Evolutionary conservation across 805 yeast genomes (phyloP).

Genomic region (Candida taoyuanica): DNA sequence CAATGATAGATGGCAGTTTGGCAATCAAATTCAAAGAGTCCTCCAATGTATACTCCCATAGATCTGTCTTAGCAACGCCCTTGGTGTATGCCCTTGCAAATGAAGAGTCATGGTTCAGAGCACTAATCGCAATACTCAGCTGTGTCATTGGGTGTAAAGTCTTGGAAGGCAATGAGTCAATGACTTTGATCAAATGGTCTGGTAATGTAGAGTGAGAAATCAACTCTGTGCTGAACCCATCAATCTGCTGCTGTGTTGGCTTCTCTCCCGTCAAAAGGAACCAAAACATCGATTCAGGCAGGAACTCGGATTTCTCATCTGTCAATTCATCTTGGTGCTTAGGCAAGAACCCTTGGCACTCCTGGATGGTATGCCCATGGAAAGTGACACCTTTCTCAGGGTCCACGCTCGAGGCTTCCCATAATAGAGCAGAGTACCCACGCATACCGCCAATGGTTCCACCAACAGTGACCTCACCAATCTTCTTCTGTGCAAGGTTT

Average conservation of each 20-base stretch:
- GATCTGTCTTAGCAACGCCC: slow-evolving; percentile 64
- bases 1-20: slow-evolving; percentile 69
- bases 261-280: slow-evolving; percentile 68
- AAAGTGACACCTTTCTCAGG: slow-evolving; percentile 73
- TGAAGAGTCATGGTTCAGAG: slow-evolving; percentile 64
- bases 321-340: slow-evolving; percentile 34
- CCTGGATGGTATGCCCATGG: slow-evolving; percentile 72
- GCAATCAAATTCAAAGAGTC: slow-evolving; percentile 68
- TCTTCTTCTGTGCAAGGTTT: slow-evolving; percentile 30
- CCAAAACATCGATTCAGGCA: slow-evolving; percentile 80
- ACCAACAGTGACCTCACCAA: slow-evolving; percentile 43
- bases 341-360: slow-evolving; percentile 64
- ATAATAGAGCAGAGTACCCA: slow-evolving; percentile 66
- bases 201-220: slow-evolving; percentile 66
- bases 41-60: slow-evolving; percentile 74
- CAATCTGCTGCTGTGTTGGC: slow-evolving; percentile 57
- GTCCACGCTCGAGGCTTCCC: slow-evolving; percentile 79
- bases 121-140: slow-evolving; percentile 68
- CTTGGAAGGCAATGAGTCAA: slow-evolving; percentile 55
- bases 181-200: slow-evolving; percentile 51
- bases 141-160: slow-evolving; percentile 84
- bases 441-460: slow-evolving; percentile 70
- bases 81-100: slow-evolving; percentile 69
- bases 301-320: slow-evolving; percentile 46
- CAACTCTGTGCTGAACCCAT: slow-evolving; percentile 52